Percentiles rank a stretch among this genome's conserved stretches.
phyloP scores from a whole-genome alignment of 805 yeast genomes.

The Nematodospora valgi region DNA sequence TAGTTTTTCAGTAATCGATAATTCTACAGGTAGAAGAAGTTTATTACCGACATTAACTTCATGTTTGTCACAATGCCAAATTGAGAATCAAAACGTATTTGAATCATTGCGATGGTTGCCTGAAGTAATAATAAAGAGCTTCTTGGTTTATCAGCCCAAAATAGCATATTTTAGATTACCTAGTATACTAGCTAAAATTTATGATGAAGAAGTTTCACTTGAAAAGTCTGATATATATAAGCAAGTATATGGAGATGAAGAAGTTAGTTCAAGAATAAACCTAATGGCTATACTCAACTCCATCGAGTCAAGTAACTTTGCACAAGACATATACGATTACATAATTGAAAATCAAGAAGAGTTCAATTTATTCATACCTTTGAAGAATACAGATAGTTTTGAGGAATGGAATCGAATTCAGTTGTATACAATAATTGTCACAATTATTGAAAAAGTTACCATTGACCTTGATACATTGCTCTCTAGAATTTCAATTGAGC shows the following conservation, averaged over 20 bases:
- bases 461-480: conserved; percentile 33
- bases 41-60: conserved; percentile 59
- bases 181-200: conserved; percentile 48
- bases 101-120: conserved; percentile 50
- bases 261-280: conserved; percentile 49
- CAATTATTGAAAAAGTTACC: conserved; percentile 12
- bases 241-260: conserved; percentile 54
- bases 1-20: conserved; percentile 42
- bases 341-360: conserved; percentile 35
- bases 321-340: conserved; percentile 26
- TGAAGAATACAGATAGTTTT: conserved; percentile 58
- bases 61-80: conserved; percentile 44
- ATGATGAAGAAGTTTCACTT: conserved; percentile 38
- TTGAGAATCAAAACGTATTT: conserved; percentile 25
- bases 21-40: conserved; percentile 62
- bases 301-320: conserved; percentile 23
- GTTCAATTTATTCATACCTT: conserved; percentile 46
- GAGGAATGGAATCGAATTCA: conserved; percentile 68
- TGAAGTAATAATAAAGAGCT: conserved; percentile 42
- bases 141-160: conserved; percentile 50
- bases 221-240: conserved; percentile 32
- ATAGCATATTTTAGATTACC: conserved; percentile 60
- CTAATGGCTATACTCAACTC: conserved; percentile 46
- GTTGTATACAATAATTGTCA: conserved; percentile 48
- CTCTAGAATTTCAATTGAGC: conserved; percentile 46